Conservation (phyloP, 2,329 filamentous ascomycete species). For the Beauveria sp. region DNA sequence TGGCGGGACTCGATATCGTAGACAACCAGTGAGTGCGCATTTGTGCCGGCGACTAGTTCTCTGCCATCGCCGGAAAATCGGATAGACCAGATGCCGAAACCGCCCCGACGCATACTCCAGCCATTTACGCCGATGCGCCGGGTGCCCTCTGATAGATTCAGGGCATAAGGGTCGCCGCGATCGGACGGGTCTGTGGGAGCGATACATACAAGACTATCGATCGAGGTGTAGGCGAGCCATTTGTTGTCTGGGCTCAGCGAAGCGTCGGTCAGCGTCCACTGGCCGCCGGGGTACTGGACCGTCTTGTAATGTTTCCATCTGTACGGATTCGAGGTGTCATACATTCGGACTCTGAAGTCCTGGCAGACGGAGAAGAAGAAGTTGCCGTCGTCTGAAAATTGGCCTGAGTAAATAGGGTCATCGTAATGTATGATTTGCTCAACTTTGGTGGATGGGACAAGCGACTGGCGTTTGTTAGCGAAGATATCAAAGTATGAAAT, state of each 20-base stretch:
- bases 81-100: slow-evolving; percentile 75
- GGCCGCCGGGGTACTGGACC: slow-evolving; percentile 73
- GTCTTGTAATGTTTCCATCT: slow-evolving; percentile 96
- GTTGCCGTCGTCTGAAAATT: slow-evolving; percentile 94
- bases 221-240: slow-evolving; percentile 86
- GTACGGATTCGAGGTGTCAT: slow-evolving; percentile 92
- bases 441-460: slow-evolving; percentile 69
- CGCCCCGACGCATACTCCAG: slow-evolving; percentile 23
- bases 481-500: neutral
- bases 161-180: slow-evolving; percentile 65
- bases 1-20: slow-evolving; percentile 82
- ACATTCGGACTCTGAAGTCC: slow-evolving; percentile 93
- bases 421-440: slow-evolving; percentile 87
- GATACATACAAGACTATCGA: slow-evolving; percentile 74
- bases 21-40: slow-evolving; percentile 69
- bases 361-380: slow-evolving; percentile 93
- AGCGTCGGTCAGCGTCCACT: slow-evolving; percentile 95
- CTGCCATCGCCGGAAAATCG: slow-evolving; percentile 87
- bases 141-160: slow-evolving; percentile 55
- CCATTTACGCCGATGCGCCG: slow-evolving; percentile 12
- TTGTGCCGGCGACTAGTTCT: slow-evolving; percentile 85
- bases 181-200: slow-evolving; percentile 82
- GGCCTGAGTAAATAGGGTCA: slow-evolving; percentile 82
- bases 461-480: slow-evolving; percentile 37
- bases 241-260: slow-evolving; percentile 85